phyloP scores from a whole-genome alignment of 1,284 basidiomycete species.

The Papiliotrema nemorosa region DNA sequence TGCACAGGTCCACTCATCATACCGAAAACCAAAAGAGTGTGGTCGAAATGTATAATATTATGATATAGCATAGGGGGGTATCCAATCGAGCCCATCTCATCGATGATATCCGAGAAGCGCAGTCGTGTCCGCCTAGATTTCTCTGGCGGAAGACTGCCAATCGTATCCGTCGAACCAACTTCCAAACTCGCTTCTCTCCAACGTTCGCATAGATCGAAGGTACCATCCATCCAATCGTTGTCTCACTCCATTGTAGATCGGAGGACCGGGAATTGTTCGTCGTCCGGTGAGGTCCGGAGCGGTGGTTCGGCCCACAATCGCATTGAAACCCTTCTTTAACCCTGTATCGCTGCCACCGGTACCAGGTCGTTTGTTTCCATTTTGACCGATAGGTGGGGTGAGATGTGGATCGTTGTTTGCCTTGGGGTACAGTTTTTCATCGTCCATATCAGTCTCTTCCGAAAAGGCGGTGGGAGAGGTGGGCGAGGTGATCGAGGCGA shows the following conservation, averaged over 20 bases:
- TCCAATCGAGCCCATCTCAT: too few species aligned
- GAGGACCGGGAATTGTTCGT: conserved; percentile 19
- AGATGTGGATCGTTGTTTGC: background rate
- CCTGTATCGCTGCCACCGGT: background rate
- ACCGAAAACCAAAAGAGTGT: too few species aligned
- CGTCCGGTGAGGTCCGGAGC: conserved; percentile 1
- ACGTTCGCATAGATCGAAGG: conserved; percentile 23
- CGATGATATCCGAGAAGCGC: too few species aligned
- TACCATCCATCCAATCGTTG: conserved; percentile 40
- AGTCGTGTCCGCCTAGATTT: too few species aligned
- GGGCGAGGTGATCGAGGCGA: background rate
- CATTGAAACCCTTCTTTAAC: conserved; percentile 18
- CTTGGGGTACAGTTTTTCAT: conserved; percentile 1
- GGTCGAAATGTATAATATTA: too few species aligned
- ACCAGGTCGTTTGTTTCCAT: background rate
- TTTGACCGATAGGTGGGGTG: background rate
- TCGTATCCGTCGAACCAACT: conserved; percentile 20
- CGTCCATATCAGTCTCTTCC: conserved; percentile 1
- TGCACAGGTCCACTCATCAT: too few species aligned
- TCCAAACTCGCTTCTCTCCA: conserved; percentile 22
- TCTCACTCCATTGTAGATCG: conserved; percentile 32
- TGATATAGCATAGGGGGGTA: too few species aligned
- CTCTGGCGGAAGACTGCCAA: conserved; percentile 11
- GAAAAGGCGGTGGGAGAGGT: background rate
- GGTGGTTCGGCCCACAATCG: conserved; percentile 4